These are phyloP conservation scores for Nannizzia gypsea DNA, from an alignment of 2,329 filamentous ascomycete genomes.

Conservation along the genomic window DNA sequence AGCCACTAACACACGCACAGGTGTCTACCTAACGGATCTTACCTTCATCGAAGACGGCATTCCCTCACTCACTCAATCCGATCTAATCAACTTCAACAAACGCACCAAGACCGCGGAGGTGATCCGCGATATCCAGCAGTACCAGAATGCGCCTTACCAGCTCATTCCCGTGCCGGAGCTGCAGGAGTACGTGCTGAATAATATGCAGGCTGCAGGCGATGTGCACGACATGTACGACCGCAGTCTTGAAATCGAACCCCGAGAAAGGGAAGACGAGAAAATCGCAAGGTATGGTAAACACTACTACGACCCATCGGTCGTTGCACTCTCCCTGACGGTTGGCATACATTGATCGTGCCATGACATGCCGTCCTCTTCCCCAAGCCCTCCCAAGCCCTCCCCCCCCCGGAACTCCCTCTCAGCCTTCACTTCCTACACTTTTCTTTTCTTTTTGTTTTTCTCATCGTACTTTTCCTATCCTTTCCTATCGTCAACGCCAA, in stretches of 20 bases:
- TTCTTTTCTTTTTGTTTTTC: neutral
- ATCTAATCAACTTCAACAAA: constrained; percentile 97
- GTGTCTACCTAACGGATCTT: constrained; percentile 91
- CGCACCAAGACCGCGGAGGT: constrained; percentile 95
- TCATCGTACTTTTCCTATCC: neutral
- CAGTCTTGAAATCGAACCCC: constrained; percentile 82
- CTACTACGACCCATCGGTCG: constrained; percentile 14
- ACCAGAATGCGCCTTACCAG: constrained; percentile 93
- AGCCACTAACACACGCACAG: constrained; percentile 34
- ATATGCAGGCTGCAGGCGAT: constrained; percentile 89
- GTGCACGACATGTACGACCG: constrained; percentile 99
- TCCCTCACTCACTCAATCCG: constrained; percentile 87
- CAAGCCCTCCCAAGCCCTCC: too few species aligned
- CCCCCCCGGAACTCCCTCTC: too few species aligned
- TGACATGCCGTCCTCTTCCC: neutral
- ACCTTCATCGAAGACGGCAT: constrained; percentile 99
- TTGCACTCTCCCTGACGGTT: constrained; percentile 12
- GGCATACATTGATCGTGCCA: constrained; percentile 9
- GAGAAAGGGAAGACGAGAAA: constrained; percentile 97
- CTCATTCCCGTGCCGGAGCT: constrained; percentile 80
- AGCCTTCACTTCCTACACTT: neutral
- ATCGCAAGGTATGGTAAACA: constrained; percentile 66
- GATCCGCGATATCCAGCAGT: constrained; percentile 96
- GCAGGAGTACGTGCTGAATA: constrained; percentile 91
- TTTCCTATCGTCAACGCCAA: neutral